phyloP scores from a whole-genome alignment of 2,329 filamentous ascomycete species.

The Aspergillus luchuensis region DNA sequence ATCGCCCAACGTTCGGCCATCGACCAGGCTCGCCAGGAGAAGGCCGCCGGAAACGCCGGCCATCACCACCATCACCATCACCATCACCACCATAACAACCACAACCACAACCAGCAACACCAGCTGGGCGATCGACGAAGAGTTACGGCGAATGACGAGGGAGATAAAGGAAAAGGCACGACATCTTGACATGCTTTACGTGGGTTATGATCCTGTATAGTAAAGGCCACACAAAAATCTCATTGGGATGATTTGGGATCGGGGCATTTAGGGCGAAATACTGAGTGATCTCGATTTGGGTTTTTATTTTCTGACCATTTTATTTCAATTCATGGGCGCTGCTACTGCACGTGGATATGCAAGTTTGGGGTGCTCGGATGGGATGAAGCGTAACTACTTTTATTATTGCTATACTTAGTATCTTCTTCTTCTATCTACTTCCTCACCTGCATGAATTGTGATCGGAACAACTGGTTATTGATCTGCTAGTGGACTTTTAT shows the following conservation, averaged over 20 bases:
- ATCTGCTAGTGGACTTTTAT: background rate
- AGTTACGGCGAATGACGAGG: slow-evolving; percentile 46
- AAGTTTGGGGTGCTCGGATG: slow-evolving; percentile 1
- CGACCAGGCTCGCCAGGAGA: slow-evolving; percentile 88
- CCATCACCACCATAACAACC: slow-evolving; percentile 28
- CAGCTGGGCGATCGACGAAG: slow-evolving; percentile 46
- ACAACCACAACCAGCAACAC: slow-evolving; percentile 27
- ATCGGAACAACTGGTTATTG: background rate
- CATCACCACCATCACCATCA: slow-evolving; percentile 38
- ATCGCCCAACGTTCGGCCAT: slow-evolving; percentile 89
- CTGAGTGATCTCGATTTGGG: slow-evolving; percentile 36
- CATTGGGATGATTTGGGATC: slow-evolving; percentile 44
- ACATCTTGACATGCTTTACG: slow-evolving; percentile 35
- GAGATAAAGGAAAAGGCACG: slow-evolving; percentile 45
- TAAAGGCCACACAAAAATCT: slow-evolving; percentile 32
- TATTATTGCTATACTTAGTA: slow-evolving; percentile 1
- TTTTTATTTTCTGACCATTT: slow-evolving; percentile 22
- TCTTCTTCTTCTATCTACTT: background rate
- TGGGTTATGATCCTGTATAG: slow-evolving; percentile 41
- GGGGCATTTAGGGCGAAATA: slow-evolving; percentile 43
- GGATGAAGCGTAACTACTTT: slow-evolving; percentile 7
- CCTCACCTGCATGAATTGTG: background rate
- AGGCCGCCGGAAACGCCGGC: slow-evolving; percentile 51
- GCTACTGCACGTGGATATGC: background rate
- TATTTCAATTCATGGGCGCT: slow-evolving; percentile 4